Conservation (phyloP, 192 early-diverging fungal species). For the Backusella australiensis region DNA sequence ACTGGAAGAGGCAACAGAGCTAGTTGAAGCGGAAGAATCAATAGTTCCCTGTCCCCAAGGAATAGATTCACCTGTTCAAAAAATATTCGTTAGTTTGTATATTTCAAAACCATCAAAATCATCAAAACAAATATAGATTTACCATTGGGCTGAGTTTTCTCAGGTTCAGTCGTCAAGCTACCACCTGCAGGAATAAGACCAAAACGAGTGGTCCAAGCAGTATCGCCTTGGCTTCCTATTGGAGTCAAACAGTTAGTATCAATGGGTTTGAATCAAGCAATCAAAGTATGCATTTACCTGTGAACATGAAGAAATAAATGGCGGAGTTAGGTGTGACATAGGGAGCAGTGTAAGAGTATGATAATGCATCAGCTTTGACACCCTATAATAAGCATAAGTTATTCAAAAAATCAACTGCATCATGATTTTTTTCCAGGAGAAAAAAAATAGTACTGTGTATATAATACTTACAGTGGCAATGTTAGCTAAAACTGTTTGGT, state of each 20-base stretch:
- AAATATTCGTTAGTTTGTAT: background rate
- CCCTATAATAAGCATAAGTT: slow-evolving; percentile 9
- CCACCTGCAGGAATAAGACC: slow-evolving; percentile 30
- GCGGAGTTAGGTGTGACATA: slow-evolving; percentile 27
- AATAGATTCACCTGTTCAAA: background rate
- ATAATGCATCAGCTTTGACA: slow-evolving; percentile 15
- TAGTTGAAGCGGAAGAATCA: background rate
- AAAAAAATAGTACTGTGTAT: background rate
- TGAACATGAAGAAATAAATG: slow-evolving; percentile 43
- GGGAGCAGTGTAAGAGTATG: slow-evolving; percentile 27
- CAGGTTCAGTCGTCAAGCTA: background rate
- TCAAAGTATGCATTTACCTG: slow-evolving; percentile 19
- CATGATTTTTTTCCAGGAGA: background rate
- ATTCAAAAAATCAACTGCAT: background rate
- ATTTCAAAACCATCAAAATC: background rate
- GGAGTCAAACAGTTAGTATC: background rate
- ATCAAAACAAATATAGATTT: slow-evolving; percentile 3
- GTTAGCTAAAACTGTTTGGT: slow-evolving; percentile 21
- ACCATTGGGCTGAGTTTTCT: slow-evolving; percentile 23
- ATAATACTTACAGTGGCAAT: slow-evolving; percentile 32
- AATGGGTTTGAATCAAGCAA: background rate
- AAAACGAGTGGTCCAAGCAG: slow-evolving; percentile 41
- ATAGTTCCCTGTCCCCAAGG: slow-evolving; percentile 1
- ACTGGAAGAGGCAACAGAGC: background rate
- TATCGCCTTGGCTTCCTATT: slow-evolving; percentile 9